A percentile compares a stretch with the other conserved stretches of the same genome.
Evolutionary conservation across 2,329 filamentous ascomycete species (phyloP).

Genomic region (Ophiosphaerella narmari): DNA sequence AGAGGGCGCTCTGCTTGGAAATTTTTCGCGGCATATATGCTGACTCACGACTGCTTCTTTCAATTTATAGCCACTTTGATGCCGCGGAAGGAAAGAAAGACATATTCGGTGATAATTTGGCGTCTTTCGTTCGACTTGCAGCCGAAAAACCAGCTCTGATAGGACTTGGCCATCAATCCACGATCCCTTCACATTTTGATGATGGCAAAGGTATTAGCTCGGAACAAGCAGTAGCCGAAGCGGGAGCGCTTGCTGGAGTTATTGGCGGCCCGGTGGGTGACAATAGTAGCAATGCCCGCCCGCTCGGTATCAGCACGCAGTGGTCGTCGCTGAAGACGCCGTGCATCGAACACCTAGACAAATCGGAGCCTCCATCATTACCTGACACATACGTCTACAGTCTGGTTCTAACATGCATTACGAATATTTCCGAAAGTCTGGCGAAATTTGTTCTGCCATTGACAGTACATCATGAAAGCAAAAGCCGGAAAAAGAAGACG

Average conservation of each 20-base stretch:
- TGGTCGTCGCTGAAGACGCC: conserved; percentile 89
- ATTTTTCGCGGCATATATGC: conserved; percentile 84
- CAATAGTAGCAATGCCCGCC: conserved; percentile 63
- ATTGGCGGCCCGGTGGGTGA: conserved; percentile 72
- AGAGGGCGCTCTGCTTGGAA: conserved; percentile 87
- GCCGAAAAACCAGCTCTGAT: conserved; percentile 90
- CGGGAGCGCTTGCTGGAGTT: conserved; percentile 83
- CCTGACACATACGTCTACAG: conserved; percentile 96
- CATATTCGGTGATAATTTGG: conserved; percentile 80
- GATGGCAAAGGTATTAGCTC: conserved; percentile 63
- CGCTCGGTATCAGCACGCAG: conserved; percentile 81
- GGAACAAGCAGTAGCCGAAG: conserved; percentile 88
- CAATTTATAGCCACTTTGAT: conserved; percentile 83
- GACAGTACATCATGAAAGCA: conserved; percentile 76
- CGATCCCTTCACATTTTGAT: conserved; percentile 69
- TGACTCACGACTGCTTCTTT: conserved; percentile 76
- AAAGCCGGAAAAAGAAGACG: conserved; percentile 45
- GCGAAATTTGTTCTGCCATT: conserved; percentile 92
- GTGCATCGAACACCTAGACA: conserved; percentile 94
- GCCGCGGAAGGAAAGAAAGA: conserved; percentile 71
- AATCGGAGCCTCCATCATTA: conserved; percentile 77
- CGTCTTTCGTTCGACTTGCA: conserved; percentile 87
- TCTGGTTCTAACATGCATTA: conserved; percentile 85
- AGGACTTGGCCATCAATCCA: conserved; percentile 86
- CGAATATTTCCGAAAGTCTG: conserved; percentile 85